Base-by-base conservation (phyloP, 2,329 filamentous ascomycete genomes). In the Fusarium piperis region DNA sequence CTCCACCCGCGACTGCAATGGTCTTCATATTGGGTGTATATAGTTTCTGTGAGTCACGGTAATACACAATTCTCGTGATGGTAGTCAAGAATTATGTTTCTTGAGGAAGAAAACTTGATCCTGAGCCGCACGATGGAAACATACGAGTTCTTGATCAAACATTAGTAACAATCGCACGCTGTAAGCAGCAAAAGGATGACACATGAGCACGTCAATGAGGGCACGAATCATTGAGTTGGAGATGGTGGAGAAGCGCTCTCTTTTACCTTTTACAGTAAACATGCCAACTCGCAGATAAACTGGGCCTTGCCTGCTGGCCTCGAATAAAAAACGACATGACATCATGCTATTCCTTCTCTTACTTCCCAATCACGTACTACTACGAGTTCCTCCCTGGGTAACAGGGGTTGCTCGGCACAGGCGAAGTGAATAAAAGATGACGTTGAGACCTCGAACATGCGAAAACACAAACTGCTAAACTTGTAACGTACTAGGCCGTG, bases 1-100 rank as follows among this genome's bases (percentile, higher is more conserved):
- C 65, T 5, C 71, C 73, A 3, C 73, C 73, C 9, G 73, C 71
- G 28, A 74, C 71, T 33, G 66, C 73, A 30, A 75, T 44, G 1
- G 65, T 59, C 30, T 59, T 68, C 69, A 74, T 74, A n/a, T 9
- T 65, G 39, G 10, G 11, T 20, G 3, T 12, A 4, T 7, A 16
- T 12, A 12, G 23, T 9, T 13, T 39, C 11, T 18, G 10, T 28
- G 4, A 28, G 11, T 36, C 20, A n/a, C 13, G 6, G 2, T 26
- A 30, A 18, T 6, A 11, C 30, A 11, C 28, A n/a, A 48, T 12
- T 48, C 6, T 3, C 26, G 44, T 16, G n/a, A 6, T 18, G 12
- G 26, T 6, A 30, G 10, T 12, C 2, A 6, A 13, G 16, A 20
- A 9, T 9, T 28, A 3, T 16, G 13, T 10, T 8, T 11, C 18